phyloP scores from a whole-genome alignment of 192 early-diverging fungal genomes.

The Chytriomyces sp. region DNA sequence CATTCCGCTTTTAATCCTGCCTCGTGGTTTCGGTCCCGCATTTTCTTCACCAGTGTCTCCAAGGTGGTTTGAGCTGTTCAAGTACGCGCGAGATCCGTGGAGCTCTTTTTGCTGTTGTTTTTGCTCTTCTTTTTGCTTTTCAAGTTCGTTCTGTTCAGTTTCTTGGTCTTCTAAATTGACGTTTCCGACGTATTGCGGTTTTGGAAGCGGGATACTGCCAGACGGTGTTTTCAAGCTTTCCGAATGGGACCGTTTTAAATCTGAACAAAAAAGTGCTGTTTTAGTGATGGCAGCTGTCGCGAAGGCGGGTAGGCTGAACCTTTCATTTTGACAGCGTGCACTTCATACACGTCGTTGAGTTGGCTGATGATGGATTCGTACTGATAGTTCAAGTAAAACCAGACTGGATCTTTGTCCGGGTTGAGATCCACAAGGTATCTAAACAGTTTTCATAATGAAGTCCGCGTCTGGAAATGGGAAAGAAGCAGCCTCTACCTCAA shows the following conservation, averaged over 20 bases:
- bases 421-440: constrained; percentile 77
- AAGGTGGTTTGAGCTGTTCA: background rate
- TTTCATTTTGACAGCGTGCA: constrained; percentile 38
- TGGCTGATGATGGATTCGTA: constrained; percentile 84
- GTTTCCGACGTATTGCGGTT: constrained; percentile 20
- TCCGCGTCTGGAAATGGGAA: no score
- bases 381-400: constrained; percentile 86
- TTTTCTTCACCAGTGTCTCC: background rate
- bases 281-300: background rate
- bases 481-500: constrained; percentile 63
- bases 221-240: constrained; percentile 1
- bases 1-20: background rate
- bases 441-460: background rate
- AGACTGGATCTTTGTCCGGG: constrained; percentile 85
- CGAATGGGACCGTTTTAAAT: background rate
- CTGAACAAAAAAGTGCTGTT: background rate
- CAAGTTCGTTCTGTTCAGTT: background rate
- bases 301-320: constrained; percentile 19
- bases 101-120: background rate
- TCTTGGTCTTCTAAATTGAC: background rate
- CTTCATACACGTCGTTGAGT: constrained; percentile 70
- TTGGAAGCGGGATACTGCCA: constrained; percentile 20
- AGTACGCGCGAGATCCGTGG: background rate
- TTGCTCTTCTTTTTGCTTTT: background rate
- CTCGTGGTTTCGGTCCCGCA: background rate